These are phyloP conservation scores for Capsicum chinense DNA, from an alignment of 257 asterid species.

Conservation along the genomic window DNA sequence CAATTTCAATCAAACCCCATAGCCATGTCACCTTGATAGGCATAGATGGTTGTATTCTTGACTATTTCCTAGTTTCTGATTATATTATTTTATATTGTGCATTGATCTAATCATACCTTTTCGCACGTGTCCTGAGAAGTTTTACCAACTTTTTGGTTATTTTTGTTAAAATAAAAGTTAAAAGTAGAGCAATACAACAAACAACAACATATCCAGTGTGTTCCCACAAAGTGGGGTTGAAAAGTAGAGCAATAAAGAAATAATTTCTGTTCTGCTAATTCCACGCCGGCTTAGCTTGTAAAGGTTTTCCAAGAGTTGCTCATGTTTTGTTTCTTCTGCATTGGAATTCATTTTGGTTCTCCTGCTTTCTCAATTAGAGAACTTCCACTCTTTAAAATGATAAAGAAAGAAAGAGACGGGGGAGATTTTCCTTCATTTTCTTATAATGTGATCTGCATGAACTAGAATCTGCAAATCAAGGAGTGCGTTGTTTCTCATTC, in stretches of 20 bases:
- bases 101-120: not conserved
- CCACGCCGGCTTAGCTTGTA: not conserved
- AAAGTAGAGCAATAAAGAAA: too few species aligned
- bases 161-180: not conserved
- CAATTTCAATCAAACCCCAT: slow-evolving; percentile 9
- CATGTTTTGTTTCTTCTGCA: not conserved
- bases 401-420: not conserved
- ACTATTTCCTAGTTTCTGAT: not conserved
- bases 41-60: not conserved
- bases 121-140: slow-evolving; percentile 6
- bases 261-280: not conserved
- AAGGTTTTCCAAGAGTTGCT: not conserved
- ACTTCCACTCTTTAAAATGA: not conserved
- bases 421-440: not conserved
- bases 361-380: not conserved
- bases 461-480: slow-evolving; percentile 21
- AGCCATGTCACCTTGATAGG: not conserved
- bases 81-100: not conserved
- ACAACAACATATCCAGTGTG: too few species aligned
- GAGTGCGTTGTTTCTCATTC: not conserved
- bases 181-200: too few species aligned
- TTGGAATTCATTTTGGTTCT: not conserved
- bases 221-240: too few species aligned
- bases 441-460: slow-evolving; percentile 6
- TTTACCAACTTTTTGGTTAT: not conserved